Base-by-base conservation (phyloP, 306 rosid species). In the Cucumis sativus region DNA sequence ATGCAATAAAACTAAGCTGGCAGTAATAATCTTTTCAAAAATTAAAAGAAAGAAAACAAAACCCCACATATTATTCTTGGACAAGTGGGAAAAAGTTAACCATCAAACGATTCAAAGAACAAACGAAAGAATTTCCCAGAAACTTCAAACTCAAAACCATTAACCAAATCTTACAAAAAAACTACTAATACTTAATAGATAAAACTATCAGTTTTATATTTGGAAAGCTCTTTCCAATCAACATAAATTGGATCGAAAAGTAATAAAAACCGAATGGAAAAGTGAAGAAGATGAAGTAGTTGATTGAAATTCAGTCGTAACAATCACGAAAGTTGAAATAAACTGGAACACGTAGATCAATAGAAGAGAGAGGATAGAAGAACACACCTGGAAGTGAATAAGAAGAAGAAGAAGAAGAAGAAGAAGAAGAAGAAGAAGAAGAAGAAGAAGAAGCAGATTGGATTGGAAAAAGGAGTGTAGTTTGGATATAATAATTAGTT, bases 381-480 rank as follows among this genome's bases (percentile, higher is more conserved):
- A 78, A 54, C 82, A 2, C 35, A 54, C 78, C 78, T 75, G 51
- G 45, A 52, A n/a, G n/a, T n/a, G n/a, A n/a, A n/a, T n/a, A n/a
- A n/a, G n/a, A n/a, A n/a, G n/a, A n/a, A n/a, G n/a, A n/a, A n/a
- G n/a, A n/a, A 12, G 13, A 47, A 12, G 16, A 47, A 37, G 37
- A 33, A 3, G 37, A 2, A 28, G 30, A 6, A 8, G 17, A 40
- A 40, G 23, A 78, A 54, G 78, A 2, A 55, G 45, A 52, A 74
- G 43, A 5, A 28, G 30, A 28, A 28, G 30, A 28, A 28, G 30
- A 6, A 41, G 47, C 8, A 41, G n/a, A 1, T 52, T 35, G 49
- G 49, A 55, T 55, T 55, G 60, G 23, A 18, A 52, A 52, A 52
- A 16, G 57, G 8, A 52, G 57, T 15, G n/a, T 52, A 6, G 1